Evolutionary conservation across 2,329 filamentous ascomycete genomes (phyloP).

Genomic region (Neodidymelliopsis sp.): DNA sequence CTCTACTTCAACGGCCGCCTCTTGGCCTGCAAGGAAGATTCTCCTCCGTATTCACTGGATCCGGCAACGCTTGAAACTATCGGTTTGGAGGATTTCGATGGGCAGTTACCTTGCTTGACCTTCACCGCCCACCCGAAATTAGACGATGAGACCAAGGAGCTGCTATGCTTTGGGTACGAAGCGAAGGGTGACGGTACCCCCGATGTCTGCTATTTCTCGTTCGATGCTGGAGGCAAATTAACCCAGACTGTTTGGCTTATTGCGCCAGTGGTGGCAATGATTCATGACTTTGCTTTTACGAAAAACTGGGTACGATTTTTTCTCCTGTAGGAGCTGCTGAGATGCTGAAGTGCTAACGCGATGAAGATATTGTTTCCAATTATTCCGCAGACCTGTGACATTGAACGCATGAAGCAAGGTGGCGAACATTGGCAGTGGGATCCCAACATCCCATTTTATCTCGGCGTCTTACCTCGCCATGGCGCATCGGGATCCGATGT

Average conservation of each 20-base stretch:
- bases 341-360: no score
- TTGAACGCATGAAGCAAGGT: conserved; percentile 50
- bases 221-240: conserved; percentile 41
- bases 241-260: conserved; percentile 49
- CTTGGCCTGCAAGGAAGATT: conserved; percentile 25
- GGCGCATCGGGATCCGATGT: conserved; percentile 12
- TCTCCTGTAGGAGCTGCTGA: neutral
- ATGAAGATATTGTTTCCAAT: conserved; percentile 51
- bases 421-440: conserved; percentile 54
- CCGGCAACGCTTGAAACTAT: conserved; percentile 24
- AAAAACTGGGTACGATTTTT: conserved; percentile 43
- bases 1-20: conserved; percentile 22
- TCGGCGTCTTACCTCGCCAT: conserved; percentile 35
- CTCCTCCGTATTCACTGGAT: conserved; percentile 24
- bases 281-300: conserved; percentile 54
- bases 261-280: conserved; percentile 49
- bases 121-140: conserved; percentile 33
- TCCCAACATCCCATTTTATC: conserved; percentile 38
- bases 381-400: conserved; percentile 41
- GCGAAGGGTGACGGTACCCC: conserved; percentile 52
- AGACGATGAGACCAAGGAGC: conserved; percentile 20
- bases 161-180: conserved; percentile 40
- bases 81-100: conserved; percentile 19
- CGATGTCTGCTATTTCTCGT: conserved; percentile 49
- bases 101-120: conserved; percentile 22